A percentile compares a stretch with the other conserved stretches of the same genome.
These are phyloP conservation scores for Tylopilus sp. DNA, from an alignment of 768 basidiomycete species.

Conservation along the genomic window DNA sequence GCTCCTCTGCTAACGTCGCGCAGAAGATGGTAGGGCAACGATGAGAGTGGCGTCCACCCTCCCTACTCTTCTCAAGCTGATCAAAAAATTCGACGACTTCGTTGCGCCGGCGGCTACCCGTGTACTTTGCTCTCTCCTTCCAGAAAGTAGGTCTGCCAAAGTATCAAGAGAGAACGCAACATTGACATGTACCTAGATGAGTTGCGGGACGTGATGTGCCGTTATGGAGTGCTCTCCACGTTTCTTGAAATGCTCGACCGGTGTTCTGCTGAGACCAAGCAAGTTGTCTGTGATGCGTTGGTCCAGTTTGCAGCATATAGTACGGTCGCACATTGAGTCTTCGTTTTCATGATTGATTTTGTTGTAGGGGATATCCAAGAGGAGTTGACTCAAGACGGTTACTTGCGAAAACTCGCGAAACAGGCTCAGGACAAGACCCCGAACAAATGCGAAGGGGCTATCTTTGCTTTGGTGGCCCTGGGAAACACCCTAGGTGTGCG, in stretches of 20 bases:
- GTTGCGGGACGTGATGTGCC: slow-evolving; percentile 18
- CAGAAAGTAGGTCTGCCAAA: slow-evolving; percentile 14
- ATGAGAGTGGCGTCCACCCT: slow-evolving; percentile 8
- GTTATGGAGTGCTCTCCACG: slow-evolving; percentile 8
- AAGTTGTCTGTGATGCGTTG: slow-evolving; percentile 11
- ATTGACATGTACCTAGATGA: slow-evolving; percentile 15
- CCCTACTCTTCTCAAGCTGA: slow-evolving; percentile 18
- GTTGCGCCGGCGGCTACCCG: slow-evolving; percentile 27
- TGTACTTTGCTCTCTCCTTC: slow-evolving; percentile 22
- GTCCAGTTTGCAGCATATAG: slow-evolving; percentile 17
- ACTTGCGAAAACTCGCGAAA: slow-evolving; percentile 15
- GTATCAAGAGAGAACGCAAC: neutral
- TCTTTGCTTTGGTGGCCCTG: slow-evolving; percentile 15
- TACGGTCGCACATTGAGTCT: neutral
- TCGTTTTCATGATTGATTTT: neutral
- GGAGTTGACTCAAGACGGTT: slow-evolving; percentile 3
- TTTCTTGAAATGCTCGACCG: slow-evolving; percentile 21
- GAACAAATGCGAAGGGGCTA: slow-evolving; percentile 17
- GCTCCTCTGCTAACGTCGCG: neutral
- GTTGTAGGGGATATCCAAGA: slow-evolving; percentile 8
- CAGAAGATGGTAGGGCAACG: slow-evolving; percentile 4
- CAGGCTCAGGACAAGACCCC: slow-evolving; percentile 5
- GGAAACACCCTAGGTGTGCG: slow-evolving; percentile 7
- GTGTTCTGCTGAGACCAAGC: slow-evolving; percentile 20
- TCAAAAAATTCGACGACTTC: slow-evolving; percentile 25